phyloP scores from a whole-genome alignment of 2,329 filamentous ascomycete species.

The Nigrospora oryzae region DNA sequence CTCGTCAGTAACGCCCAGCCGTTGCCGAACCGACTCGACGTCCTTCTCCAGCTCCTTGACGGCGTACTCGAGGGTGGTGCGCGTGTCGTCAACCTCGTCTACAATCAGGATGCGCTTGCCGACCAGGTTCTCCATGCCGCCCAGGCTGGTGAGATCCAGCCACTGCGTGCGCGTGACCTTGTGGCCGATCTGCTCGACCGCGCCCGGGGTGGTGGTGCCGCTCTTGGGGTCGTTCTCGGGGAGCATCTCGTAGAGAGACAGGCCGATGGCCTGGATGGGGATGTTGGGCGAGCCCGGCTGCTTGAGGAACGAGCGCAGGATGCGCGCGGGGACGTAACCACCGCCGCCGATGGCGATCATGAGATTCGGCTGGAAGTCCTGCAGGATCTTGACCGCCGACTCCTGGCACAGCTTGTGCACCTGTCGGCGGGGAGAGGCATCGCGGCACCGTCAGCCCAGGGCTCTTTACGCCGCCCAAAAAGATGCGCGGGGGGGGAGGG shows the following conservation, averaged over 20 bases:
- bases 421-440: constrained; percentile 32
- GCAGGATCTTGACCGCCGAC: constrained; percentile 71
- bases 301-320: constrained; percentile 96
- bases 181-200: constrained; percentile 73
- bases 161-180: constrained; percentile 98
- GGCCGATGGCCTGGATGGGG: constrained; percentile 96
- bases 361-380: constrained; percentile 82
- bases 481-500: too few species aligned
- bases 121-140: constrained; percentile 68
- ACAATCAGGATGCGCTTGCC: constrained; percentile 79
- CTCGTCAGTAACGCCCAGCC: constrained; percentile 58
- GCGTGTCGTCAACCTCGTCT: constrained; percentile 79
- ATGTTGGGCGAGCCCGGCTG: constrained; percentile 82
- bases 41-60: constrained; percentile 80
- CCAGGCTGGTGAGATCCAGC: constrained; percentile 70
- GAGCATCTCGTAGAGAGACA: constrained; percentile 91
- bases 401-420: constrained; percentile 96
- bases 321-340: constrained; percentile 93
- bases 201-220: constrained; percentile 26
- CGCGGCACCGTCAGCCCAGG: neutral
- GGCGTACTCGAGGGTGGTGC: constrained; percentile 73
- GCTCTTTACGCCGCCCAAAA: too few species aligned
- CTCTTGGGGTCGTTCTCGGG: constrained; percentile 42
- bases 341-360: constrained; percentile 98
- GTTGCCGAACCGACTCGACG: constrained; percentile 70